Evolutionary conservation across 345 rosid species (phyloP), one percentile per base, ranked within the genome.

Genomic region (Bruguiera gymnorhiza): DNA sequence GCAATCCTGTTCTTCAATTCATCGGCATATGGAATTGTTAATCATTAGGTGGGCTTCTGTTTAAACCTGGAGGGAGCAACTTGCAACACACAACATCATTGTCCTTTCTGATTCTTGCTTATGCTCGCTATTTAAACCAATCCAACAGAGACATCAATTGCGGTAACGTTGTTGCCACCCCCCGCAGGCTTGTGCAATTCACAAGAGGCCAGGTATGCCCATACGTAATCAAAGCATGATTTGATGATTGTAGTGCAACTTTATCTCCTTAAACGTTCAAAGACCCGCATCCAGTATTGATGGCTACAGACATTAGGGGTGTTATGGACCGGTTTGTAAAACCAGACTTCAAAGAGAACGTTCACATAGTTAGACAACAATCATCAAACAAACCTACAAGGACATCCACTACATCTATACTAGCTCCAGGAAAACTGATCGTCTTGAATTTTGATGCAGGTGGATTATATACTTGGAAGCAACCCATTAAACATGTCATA

Each of bases 41-140:
- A 43, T 43, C 18, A 43, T 43, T 37, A 82, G 88, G 88, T 15
- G 92, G 89, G 46, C 86, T 88, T 15, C 52, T 88, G 6, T 75
- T 69, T 63, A 75, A 75, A 75, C 37, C 73, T 24, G 78, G 70
- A 50, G 73, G 78, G 34, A 75, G 73, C 51, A 75, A 75, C 66
- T 4, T 57, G 55, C 78, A 75, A 51, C 78, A 75, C 27, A 27
- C 61, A 11, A 69, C 78, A 15, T 32, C 73, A 30, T 30, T 75
- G 18, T 75, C 78, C 8, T 75, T 75, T 52, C 78, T 75, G 52
- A 52, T 75, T 34, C 66, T 75, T 5, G 31, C 26, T 16, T 75
- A 69, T 59, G 58, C 78, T 32, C 56, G 50, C 18, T 66, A 57
- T 15, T 16, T 52, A 36, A 51, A 75, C n/a, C 48, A 65, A 15